Percentiles rank a stretch among this genome's conserved stretches.
Evolutionary conservation across 2,329 filamentous ascomycete genomes (phyloP).

Genomic region (Hypomyces perniciosus): DNA sequence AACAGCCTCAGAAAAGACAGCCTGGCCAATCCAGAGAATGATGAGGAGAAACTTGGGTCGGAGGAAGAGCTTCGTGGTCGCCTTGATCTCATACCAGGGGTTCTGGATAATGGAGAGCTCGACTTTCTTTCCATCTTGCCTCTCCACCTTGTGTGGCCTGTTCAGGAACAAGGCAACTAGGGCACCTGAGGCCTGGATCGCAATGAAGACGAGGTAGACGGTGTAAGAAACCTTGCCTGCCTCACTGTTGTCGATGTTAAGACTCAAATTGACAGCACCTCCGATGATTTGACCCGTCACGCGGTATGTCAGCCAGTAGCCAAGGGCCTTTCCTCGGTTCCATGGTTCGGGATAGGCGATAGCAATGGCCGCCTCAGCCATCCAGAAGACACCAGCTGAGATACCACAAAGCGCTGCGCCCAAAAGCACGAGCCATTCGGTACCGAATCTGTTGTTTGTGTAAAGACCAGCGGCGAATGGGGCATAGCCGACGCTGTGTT

Average conservation of each 20-base stretch:
- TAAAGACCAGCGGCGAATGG: slow-evolving; percentile 67
- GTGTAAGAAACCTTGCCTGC: slow-evolving; percentile 63
- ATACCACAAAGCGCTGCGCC: slow-evolving; percentile 65
- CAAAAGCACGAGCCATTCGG: slow-evolving; percentile 61
- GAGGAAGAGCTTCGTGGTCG: slow-evolving; percentile 53
- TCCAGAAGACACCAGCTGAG: slow-evolving; percentile 69
- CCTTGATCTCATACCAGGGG: slow-evolving; percentile 53
- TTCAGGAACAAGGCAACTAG: slow-evolving; percentile 60
- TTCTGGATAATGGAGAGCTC: slow-evolving; percentile 50
- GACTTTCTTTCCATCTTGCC: slow-evolving; percentile 59
- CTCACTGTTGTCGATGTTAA: slow-evolving; percentile 52
- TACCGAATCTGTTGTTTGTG: slow-evolving; percentile 64
- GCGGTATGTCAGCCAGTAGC: slow-evolving; percentile 58
- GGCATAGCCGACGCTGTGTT: slow-evolving; percentile 55
- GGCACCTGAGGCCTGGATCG: slow-evolving; percentile 59
- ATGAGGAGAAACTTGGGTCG: slow-evolving; percentile 58
- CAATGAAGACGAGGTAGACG: slow-evolving; percentile 66
- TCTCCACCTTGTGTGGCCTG: slow-evolving; percentile 54
- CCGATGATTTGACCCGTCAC: slow-evolving; percentile 63
- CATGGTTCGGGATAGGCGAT: slow-evolving; percentile 66
- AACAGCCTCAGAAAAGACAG: slow-evolving; percentile 65
- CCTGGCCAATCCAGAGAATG: slow-evolving; percentile 62
- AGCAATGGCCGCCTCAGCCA: slow-evolving; percentile 67
- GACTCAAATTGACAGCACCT: slow-evolving; percentile 63
- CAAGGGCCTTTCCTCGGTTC: slow-evolving; percentile 58